Percentiles rank a stretch among this genome's conserved stretches.
Conservation (phyloP, 306 rosid genomes). For the Vigna hirtella region DNA sequence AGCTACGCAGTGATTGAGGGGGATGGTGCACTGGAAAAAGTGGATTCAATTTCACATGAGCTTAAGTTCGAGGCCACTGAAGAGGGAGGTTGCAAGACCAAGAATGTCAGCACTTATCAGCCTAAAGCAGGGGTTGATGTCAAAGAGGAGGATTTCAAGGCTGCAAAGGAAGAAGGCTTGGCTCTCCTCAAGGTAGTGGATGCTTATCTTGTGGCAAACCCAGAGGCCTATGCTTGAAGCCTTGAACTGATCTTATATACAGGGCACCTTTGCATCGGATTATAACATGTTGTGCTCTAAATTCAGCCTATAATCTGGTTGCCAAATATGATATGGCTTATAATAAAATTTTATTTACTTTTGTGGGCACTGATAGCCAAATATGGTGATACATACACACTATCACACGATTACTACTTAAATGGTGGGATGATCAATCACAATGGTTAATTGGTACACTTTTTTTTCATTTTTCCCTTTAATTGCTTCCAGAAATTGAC, state of each 20-base stretch:
- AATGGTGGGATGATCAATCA: background rate
- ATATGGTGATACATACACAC: background rate
- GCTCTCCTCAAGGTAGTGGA: conserved; percentile 47
- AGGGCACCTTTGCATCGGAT: conserved; percentile 19
- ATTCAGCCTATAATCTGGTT: conserved; percentile 9
- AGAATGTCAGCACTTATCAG: conserved; percentile 41
- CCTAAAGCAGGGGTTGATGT: conserved; percentile 53
- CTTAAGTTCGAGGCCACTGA: conserved; percentile 44
- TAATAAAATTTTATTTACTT: conserved; percentile 42
- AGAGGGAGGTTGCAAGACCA: conserved; percentile 46
- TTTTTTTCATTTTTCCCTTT: background rate
- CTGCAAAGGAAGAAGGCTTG: conserved; percentile 36
- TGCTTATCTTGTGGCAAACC: conserved; percentile 53
- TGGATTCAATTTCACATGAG: conserved; percentile 48
- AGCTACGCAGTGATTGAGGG: conserved; percentile 46
- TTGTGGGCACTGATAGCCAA: background rate
- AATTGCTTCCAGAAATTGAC: background rate
- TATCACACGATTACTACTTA: background rate
- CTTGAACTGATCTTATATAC: conserved; percentile 26
- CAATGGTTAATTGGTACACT: background rate
- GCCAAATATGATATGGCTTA: conserved; percentile 45
- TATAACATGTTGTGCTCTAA: conserved; percentile 11
- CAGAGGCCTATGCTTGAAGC: conserved; percentile 48
- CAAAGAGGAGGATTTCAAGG: conserved; percentile 55
- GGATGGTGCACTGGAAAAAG: conserved; percentile 36